Conservation (phyloP, 768 basidiomycete species). For the Cantharellus cinnabarinus region DNA sequence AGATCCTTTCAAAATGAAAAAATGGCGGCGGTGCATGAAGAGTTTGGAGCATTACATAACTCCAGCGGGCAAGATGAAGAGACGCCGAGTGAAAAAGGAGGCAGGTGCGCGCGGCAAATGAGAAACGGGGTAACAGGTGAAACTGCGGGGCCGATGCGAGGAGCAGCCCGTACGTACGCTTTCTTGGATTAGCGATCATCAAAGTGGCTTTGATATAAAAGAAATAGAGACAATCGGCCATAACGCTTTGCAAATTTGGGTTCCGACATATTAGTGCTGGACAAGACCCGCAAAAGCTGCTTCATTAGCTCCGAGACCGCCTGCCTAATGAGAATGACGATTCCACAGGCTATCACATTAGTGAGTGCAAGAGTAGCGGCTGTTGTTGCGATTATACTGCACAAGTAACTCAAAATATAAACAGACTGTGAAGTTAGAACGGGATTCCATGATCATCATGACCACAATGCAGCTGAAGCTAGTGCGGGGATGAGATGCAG, state of each 20-base stretch:
- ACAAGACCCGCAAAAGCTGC: no score
- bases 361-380: slow-evolving; percentile 39
- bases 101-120: slow-evolving; percentile 34
- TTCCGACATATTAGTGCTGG: no score
- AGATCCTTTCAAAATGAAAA: slow-evolving; percentile 54
- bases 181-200: no score
- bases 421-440: slow-evolving; percentile 22
- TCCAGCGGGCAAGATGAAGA: slow-evolving; percentile 49
- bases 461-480: slow-evolving; percentile 15
- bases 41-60: slow-evolving; percentile 44
- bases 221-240: no score
- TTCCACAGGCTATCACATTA: slow-evolving; percentile 27
- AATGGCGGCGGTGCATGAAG: slow-evolving; percentile 24
- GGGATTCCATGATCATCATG: neutral
- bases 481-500: neutral
- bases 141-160: no score
- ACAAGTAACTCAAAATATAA: slow-evolving; percentile 44
- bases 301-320: no score
- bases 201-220: no score
- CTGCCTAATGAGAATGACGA: no score
- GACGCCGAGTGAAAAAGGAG: slow-evolving; percentile 41
- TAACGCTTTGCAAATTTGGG: no score
- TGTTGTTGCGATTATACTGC: slow-evolving; percentile 29
- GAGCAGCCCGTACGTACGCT: no score
- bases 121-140: no score